Conservation (phyloP, 108 stramenopile genomes). For the Cyclotella cryptica region DNA sequence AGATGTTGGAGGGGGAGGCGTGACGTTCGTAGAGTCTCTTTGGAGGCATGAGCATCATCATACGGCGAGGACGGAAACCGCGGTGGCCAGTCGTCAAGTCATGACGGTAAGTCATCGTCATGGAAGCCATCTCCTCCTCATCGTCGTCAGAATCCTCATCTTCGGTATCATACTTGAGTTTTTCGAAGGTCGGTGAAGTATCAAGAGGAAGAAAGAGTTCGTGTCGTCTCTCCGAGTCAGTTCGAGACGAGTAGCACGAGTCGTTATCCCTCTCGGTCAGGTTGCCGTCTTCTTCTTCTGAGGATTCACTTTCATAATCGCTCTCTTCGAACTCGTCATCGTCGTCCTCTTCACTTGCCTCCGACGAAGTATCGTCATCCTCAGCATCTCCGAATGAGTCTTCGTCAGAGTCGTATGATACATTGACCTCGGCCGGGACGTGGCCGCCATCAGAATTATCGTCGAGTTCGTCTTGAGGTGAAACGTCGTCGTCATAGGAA, state of each 20-base stretch:
- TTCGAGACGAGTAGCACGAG: slow-evolving; percentile 2
- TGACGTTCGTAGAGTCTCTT: slow-evolving; percentile 2
- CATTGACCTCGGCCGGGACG: not conserved
- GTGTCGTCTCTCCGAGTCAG: slow-evolving; percentile 14
- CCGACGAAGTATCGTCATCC: slow-evolving; percentile 12
- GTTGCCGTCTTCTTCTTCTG: slow-evolving; percentile 5
- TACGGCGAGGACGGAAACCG: not conserved
- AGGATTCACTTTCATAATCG: slow-evolving; percentile 21
- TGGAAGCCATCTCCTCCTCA: slow-evolving; percentile 13
- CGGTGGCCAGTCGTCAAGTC: not conserved
- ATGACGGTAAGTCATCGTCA: not conserved
- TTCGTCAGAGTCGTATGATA: not conserved
- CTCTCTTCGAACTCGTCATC: slow-evolving; percentile 28
- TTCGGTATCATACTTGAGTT: slow-evolving; percentile 31
- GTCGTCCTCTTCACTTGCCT: slow-evolving; percentile 7
- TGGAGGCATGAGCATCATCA: slow-evolving; percentile 19
- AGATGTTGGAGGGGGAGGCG: slow-evolving; percentile 6
- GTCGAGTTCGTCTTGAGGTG: not conserved
- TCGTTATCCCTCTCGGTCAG: not conserved
- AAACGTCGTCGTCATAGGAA: not conserved
- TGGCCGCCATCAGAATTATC: not conserved
- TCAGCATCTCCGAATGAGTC: not conserved
- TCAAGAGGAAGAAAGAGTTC: slow-evolving; percentile 36
- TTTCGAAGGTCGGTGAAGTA: slow-evolving; percentile 24
- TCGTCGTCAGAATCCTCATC: slow-evolving; percentile 37